Base-by-base conservation (phyloP, 2,329 filamentous ascomycete species). In the Aspergillus tamarii region DNA sequence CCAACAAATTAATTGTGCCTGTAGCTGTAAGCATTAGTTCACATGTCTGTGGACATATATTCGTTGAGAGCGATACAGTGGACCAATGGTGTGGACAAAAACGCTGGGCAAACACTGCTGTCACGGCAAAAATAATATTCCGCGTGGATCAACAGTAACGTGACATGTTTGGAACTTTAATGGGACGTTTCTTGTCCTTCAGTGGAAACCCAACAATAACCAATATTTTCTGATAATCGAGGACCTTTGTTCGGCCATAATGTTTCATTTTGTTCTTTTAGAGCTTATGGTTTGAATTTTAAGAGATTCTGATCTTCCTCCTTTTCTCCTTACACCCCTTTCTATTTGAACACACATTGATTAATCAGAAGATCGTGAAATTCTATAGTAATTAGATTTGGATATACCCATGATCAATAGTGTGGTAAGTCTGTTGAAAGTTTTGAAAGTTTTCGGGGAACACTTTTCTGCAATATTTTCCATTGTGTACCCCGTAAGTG, bases 121-220 rank as follows among this genome's bases (percentile, higher is more conserved):
- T 21, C 30, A 30, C 39, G 41, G 60, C 63, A 26, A 66, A 61
- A 66, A 64, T 41, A 61, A 59, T 63, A 21, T 61, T 64, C 64
- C 64, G 66, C 46, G 16, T 26, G n/a, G 61, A 64, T 68, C 59
- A 56, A 46, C 60, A 63, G 56, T 64, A 61, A 64, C 65, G 60
- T 66, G 64, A 69, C 55, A 57, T 23, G 46, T 61, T 59, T 48
- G 52, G 61, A 69, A 69, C 61, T 64, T 63, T 67, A 67, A 67
- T 69, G 64, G 62, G 59, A 67, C 66, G 61, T 68, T 62, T 52
- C 28, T 23, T 52, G 16, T 32, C 28, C 48, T 32, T n/a, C 14
- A 11, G 10, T 34, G 2, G 16, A 50, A 4, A 32, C 19, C n/a
- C 11, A 52, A 52, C 48, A 16, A 9, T 19, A 14, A 32, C 26